Conservation (phyloP, 2,329 filamentous ascomycete genomes). For the Clonostachys sp. region DNA sequence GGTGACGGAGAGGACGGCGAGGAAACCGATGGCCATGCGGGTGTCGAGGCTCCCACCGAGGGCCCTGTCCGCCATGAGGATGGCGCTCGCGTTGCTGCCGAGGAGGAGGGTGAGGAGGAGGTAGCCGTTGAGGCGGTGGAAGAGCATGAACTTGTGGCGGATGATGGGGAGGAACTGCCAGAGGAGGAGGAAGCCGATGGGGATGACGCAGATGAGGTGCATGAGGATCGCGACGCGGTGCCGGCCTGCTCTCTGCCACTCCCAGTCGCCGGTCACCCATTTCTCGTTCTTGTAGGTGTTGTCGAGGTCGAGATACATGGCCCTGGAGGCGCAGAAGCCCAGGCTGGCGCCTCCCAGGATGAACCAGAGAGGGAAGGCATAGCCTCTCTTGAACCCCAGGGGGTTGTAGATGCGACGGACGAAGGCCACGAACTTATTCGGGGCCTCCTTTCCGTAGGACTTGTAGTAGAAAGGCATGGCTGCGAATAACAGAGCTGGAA, state of each 20-base stretch:
- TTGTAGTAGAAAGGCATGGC: conserved; percentile 1
- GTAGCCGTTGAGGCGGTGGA: conserved; percentile 59
- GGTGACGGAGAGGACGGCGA: conserved; percentile 36
- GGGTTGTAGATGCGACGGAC: conserved; percentile 27
- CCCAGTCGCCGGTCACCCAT: conserved; percentile 19
- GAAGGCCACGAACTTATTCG: not conserved
- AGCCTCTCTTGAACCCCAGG: conserved; percentile 50
- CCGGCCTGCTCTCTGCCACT: conserved; percentile 28
- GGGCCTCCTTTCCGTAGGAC: not conserved
- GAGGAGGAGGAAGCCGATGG: conserved; percentile 31
- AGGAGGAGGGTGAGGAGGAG: not conserved
- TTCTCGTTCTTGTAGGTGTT: conserved; percentile 17
- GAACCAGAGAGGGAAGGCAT: conserved; percentile 52
- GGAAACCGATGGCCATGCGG: conserved; percentile 37
- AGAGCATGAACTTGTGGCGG: conserved; percentile 37
- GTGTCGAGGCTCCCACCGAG: conserved; percentile 49
- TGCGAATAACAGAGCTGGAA: not conserved
- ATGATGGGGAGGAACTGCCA: conserved; percentile 42
- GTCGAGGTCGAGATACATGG: conserved; percentile 41
- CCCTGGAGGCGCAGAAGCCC: conserved; percentile 40
- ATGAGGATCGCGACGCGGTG: conserved; percentile 31
- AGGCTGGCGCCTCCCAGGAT: conserved; percentile 35
- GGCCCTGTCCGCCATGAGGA: conserved; percentile 42
- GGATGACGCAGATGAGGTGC: conserved; percentile 36
- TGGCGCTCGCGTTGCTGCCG: conserved; percentile 26